Conservation (phyloP, 2,329 filamentous ascomycete species). For the Aureobasidium sp. region DNA sequence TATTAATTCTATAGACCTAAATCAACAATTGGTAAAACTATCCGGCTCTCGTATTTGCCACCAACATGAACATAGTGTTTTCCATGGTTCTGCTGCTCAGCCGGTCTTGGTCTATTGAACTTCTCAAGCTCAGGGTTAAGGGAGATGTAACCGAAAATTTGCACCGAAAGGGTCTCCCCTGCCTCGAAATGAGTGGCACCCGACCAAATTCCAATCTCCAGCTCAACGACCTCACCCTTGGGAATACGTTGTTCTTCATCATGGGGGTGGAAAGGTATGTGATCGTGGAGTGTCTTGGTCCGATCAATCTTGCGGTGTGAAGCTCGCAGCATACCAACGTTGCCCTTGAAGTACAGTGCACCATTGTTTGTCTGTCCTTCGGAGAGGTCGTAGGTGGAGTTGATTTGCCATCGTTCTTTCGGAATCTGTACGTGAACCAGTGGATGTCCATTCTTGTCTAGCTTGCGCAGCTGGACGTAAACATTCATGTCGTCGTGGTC, state of each 20-base stretch:
- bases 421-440: constrained; percentile 42
- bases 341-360: constrained; percentile 37
- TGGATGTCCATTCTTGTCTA: constrained; percentile 36
- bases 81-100: constrained; percentile 9
- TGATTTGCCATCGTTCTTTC: constrained; percentile 20
- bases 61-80: constrained; percentile 13
- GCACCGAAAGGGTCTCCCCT: constrained; percentile 27
- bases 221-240: constrained; percentile 35
- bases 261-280: constrained; percentile 36
- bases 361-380: constrained; percentile 35
- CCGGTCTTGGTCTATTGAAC: constrained; percentile 11
- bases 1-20: constrained; percentile 3
- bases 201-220: constrained; percentile 44
- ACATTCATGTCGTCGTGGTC: constrained; percentile 39
- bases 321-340: constrained; percentile 40
- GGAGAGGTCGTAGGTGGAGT: constrained; percentile 26
- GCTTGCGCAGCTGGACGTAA: constrained; percentile 41
- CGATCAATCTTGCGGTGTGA: constrained; percentile 36
- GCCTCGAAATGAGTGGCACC: constrained; percentile 40
- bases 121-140: constrained; percentile 13
- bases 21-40: constrained; percentile 2
- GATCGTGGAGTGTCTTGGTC: constrained; percentile 23
- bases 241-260: constrained; percentile 34
- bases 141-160: constrained; percentile 10
- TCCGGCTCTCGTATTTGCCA: constrained; percentile 10